These are phyloP conservation scores for Lavandula angustifolia DNA, from an alignment of 257 asterid genomes.

Conservation along the genomic window DNA sequence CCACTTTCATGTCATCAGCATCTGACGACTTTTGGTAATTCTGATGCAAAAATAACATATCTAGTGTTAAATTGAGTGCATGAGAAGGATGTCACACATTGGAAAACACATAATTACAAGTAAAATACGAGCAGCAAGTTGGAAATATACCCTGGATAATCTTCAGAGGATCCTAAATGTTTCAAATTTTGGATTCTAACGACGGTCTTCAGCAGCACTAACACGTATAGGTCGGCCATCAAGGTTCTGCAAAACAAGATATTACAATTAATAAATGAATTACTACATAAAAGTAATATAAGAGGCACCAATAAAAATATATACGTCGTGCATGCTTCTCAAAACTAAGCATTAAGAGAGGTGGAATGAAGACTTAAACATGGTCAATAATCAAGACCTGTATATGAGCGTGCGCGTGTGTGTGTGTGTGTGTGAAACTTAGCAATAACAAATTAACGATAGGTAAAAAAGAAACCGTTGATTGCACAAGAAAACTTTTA, in stretches of 20 bases:
- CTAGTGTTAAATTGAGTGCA: background rate
- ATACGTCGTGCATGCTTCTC: background rate
- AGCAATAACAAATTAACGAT: no score
- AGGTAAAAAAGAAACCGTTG: background rate
- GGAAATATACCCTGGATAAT: conserved; percentile 30
- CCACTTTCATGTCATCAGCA: conserved; percentile 26
- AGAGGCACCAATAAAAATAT: background rate
- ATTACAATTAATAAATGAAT: background rate
- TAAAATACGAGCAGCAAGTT: background rate
- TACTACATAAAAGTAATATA: background rate
- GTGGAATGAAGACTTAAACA: background rate
- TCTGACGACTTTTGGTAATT: conserved; percentile 22
- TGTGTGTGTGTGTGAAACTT: no score
- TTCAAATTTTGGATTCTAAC: conserved; percentile 28
- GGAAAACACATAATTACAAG: background rate
- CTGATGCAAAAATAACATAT: conserved; percentile 32
- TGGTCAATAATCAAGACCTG: background rate
- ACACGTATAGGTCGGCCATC: conserved; percentile 59
- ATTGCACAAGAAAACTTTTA: background rate
- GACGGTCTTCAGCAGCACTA: conserved; percentile 58
- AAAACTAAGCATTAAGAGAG: background rate
- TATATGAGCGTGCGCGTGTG: no score
- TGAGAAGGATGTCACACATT: background rate
- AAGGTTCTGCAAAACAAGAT: conserved; percentile 49
- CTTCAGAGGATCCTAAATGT: conserved; percentile 15